A percentile compares a stretch with the other conserved stretches of the same genome.
Conservation (phyloP, 2,329 filamentous ascomycete genomes). For the Dendrostoma leiphaemia region DNA sequence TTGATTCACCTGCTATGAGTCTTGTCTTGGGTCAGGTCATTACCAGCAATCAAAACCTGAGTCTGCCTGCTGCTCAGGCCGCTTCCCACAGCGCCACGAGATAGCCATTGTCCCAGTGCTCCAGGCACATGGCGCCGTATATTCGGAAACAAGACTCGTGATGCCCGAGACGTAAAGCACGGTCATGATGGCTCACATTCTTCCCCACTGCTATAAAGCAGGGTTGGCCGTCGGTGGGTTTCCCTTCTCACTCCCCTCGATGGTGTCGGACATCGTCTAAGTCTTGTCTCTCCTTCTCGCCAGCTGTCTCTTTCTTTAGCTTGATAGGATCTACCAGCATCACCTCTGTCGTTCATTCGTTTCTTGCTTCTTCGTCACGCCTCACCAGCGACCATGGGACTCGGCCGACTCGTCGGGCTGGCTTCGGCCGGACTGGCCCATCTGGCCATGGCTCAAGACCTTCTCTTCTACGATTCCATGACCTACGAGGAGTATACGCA, state of each 20-base stretch:
- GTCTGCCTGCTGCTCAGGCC: constrained; percentile 3
- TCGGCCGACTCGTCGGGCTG: constrained; percentile 13
- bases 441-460: constrained; percentile 20
- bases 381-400: constrained; percentile 6
- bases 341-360: neutral
- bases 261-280: constrained; percentile 11
- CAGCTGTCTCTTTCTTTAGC: constrained; percentile 1
- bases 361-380: neutral
- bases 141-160: constrained; percentile 3
- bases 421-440: constrained; percentile 16
- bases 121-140: neutral
- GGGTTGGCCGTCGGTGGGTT: constrained; percentile 7
- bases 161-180: constrained; percentile 9
- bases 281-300: constrained; percentile 16
- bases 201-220: constrained; percentile 14
- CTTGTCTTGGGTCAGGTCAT: constrained; percentile 15
- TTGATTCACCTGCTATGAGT: constrained; percentile 15
- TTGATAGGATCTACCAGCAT: neutral
- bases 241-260: neutral
- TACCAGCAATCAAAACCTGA: constrained; percentile 16
- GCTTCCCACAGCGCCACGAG: constrained; percentile 3
- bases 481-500: constrained; percentile 23
- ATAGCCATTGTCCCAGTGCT: neutral
- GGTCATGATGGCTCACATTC: neutral
- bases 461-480: constrained; percentile 26